Base-by-base conservation (phyloP, 2,329 filamentous ascomycete species). In the Sporothrix brasiliensis region DNA sequence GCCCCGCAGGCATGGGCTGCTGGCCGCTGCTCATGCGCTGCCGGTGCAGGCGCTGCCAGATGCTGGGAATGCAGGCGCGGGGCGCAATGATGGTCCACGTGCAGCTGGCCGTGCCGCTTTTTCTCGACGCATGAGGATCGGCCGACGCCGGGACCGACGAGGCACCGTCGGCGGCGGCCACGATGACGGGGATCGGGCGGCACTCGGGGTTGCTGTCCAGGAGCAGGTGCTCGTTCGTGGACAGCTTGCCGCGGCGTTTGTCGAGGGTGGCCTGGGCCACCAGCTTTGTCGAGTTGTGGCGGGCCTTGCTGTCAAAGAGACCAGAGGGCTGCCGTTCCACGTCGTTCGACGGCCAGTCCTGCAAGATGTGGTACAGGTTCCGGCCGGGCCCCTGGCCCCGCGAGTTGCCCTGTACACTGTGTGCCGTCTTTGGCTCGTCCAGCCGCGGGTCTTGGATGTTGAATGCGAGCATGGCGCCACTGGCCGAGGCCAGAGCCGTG, bases 1-100 rank as follows among this genome's bases (percentile, higher is more conserved):
- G 76, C 0, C 95, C 94, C 1, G 92, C 94, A 74, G 97, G 93
- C 30, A 90, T 86, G 1, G 92, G 91, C 6, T 69, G 72, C 72
- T 93, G 96, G 0, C 89, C 91, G 0, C 89, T 91, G 0, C 11
- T 21, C 39, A 96, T 83, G 0, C 92, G 92, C 72, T 90, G 93
- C 77, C 93, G 93, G 80, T 97, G 90, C 16, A 98, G 81, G 61
- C 88, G 89, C 75, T 94, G 91, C 95, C 95, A 99, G 44, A 97
- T 84, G 0, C 92, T 88, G 49, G 88, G 83, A 49, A 98, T 91
- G 75, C 92, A 97, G 77, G 92, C 93, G 93, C 94, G 97, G 0
- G 95, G 95, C 3, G 95, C 85, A 30, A 98, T 83, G 1, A 98
- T 78, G 0, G 90, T 95, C 93, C 93, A 98, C 6, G 69, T 69